A percentile compares a stretch with the other conserved stretches of the same genome.
These are phyloP conservation scores for Fusarium mundagurra DNA, from an alignment of 2,329 filamentous ascomycete species.

Conservation along the genomic window DNA sequence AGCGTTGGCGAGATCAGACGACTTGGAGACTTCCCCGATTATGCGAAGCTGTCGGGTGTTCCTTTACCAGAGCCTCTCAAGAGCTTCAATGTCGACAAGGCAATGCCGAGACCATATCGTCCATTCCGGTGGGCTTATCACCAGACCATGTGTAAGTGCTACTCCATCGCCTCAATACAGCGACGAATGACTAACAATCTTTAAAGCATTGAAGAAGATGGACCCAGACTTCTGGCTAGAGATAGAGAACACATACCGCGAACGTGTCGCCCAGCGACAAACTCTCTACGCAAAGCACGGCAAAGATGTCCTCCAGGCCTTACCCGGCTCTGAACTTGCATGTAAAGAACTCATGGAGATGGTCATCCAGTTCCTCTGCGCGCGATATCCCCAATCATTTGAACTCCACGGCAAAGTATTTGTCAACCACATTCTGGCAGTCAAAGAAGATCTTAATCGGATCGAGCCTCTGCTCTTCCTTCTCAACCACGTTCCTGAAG, in stretches of 20 bases:
- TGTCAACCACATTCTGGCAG: constrained; percentile 74
- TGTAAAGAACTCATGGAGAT: constrained; percentile 92
- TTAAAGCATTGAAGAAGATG: constrained; percentile 76
- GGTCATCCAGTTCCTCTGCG: constrained; percentile 80
- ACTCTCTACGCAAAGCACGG: constrained; percentile 72
- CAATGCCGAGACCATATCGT: constrained; percentile 77
- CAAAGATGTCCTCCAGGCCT: constrained; percentile 69
- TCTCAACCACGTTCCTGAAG: constrained; percentile 82
- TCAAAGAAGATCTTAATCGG: constrained; percentile 66
- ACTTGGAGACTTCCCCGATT: constrained; percentile 82
- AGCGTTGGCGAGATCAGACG: constrained; percentile 74
- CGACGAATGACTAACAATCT: constrained; percentile 43
- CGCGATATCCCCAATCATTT: constrained; percentile 82
- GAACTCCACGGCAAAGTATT: constrained; percentile 67
- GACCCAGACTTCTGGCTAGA: constrained; percentile 92
- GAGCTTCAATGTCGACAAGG: constrained; percentile 74
- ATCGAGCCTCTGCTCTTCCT: constrained; percentile 75
- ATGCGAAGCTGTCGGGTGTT: constrained; percentile 78
- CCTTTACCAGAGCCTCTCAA: constrained; percentile 72
- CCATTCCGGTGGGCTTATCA: constrained; percentile 88
- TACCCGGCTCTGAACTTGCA: constrained; percentile 80
- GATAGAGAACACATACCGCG: constrained; percentile 76
- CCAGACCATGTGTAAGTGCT: constrained; percentile 82
- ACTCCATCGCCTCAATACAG: no score
- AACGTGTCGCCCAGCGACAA: constrained; percentile 75